Evolutionary conservation across 306 rosid species (phyloP).

Genomic region (Ziziphus jujuba): DNA sequence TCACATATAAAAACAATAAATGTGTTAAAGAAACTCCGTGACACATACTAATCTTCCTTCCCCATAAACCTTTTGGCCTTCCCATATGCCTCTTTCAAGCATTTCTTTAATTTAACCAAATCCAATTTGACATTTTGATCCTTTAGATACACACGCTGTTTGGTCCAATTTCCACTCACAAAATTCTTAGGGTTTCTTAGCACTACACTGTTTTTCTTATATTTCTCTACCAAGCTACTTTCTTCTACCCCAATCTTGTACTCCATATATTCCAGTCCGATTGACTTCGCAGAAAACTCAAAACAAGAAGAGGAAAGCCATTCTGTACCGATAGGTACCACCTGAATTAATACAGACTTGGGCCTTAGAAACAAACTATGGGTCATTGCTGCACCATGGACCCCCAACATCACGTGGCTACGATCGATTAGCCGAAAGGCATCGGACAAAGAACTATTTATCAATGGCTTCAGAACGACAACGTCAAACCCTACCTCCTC

Average conservation of each 20-base stretch:
- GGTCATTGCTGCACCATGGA: slow-evolving; percentile 28
- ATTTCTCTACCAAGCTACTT: slow-evolving; percentile 8
- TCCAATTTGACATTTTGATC: slow-evolving; percentile 14
- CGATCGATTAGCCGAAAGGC: not conserved
- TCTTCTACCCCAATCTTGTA: slow-evolving; percentile 11
- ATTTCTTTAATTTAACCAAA: slow-evolving; percentile 8
- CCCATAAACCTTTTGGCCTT: slow-evolving; percentile 28
- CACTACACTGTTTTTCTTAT: not conserved
- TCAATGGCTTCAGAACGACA: not conserved
- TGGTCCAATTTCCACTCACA: not conserved
- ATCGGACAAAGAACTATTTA: not conserved
- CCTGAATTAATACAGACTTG: slow-evolving; percentile 15
- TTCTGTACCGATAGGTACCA: slow-evolving; percentile 5
- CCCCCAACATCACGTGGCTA: slow-evolving; percentile 19
- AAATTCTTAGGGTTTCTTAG: slow-evolving; percentile 14
- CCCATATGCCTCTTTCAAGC: slow-evolving; percentile 1
- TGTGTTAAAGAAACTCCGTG: not conserved
- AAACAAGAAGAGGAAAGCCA: slow-evolving; percentile 10
- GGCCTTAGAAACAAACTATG: slow-evolving; percentile 19
- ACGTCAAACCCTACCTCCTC: slow-evolving; percentile 17
- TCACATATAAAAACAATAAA: too few species aligned
- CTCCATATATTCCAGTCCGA: slow-evolving; percentile 18
- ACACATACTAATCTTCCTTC: not conserved
- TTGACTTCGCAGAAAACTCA: slow-evolving; percentile 12
- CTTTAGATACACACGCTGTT: slow-evolving; percentile 6